A percentile compares a stretch with the other conserved stretches of the same genome.
These are phyloP conservation scores for Aspergillus sp. DNA, from an alignment of 2,329 filamentous ascomycete genomes.

Conservation along the genomic window DNA sequence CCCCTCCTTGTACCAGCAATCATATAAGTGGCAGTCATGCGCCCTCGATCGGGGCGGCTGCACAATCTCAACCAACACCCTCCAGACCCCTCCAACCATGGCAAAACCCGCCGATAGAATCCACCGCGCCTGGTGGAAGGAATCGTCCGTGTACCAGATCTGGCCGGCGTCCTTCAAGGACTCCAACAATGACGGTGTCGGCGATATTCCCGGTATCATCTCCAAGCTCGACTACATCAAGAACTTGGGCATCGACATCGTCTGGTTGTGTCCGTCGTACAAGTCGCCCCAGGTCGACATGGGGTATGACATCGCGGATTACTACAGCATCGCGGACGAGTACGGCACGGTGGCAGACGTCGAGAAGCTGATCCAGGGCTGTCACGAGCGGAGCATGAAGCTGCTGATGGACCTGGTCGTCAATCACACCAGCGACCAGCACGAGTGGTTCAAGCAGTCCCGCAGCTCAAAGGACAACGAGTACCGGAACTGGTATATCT, in stretches of 20 bases:
- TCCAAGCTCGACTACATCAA: constrained; percentile 64
- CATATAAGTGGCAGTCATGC: not conserved
- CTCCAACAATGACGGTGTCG: constrained; percentile 53
- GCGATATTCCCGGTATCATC: constrained; percentile 64
- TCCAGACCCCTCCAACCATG: not conserved
- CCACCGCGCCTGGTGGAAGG: constrained; percentile 52
- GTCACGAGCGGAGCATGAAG: constrained; percentile 63
- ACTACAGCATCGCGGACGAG: constrained; percentile 61
- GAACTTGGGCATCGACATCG: constrained; percentile 59
- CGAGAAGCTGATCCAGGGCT: constrained; percentile 58
- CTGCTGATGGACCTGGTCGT: constrained; percentile 73
- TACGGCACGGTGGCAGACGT: constrained; percentile 68
- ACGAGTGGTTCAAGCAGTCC: constrained; percentile 69
- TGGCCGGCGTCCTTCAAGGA: constrained; percentile 59
- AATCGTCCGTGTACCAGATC: constrained; percentile 57
- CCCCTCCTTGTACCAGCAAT: not conserved
- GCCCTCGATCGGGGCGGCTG: not conserved
- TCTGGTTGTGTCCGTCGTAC: constrained; percentile 55
- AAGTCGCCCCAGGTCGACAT: constrained; percentile 55
- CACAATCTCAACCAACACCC: not conserved
- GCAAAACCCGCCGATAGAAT: constrained; percentile 1
- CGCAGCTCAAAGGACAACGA: constrained; percentile 59
- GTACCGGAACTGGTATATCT: constrained; percentile 69
- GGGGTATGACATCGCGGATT: constrained; percentile 58
- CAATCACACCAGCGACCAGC: constrained; percentile 72